phyloP scores from a whole-genome alignment of 2,329 filamentous ascomycete genomes.

The Clonostachys sp. region DNA sequence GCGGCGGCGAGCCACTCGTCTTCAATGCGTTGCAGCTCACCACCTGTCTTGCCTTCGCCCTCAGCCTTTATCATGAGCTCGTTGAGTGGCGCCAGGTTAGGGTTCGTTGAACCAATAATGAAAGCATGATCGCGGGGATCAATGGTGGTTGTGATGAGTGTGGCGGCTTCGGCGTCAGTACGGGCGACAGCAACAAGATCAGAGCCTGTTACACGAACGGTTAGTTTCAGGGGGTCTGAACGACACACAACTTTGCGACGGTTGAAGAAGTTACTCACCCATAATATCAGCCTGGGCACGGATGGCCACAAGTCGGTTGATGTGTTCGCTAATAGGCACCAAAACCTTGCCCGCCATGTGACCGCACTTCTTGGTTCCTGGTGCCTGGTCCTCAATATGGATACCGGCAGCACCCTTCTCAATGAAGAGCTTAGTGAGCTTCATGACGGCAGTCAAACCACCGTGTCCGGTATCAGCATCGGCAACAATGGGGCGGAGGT shows the following conservation, averaged over 20 bases:
- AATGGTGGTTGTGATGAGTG: constrained; percentile 93
- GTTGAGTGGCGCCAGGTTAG: constrained; percentile 75
- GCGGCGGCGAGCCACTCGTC: constrained; percentile 81
- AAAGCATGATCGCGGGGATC: constrained; percentile 93
- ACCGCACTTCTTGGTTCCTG: constrained; percentile 98
- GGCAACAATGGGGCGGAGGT: constrained; percentile 90
- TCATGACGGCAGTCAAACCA: constrained; percentile 98
- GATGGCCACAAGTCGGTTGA: constrained; percentile 95
- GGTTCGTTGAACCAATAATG: constrained; percentile 86
- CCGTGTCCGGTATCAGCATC: constrained; percentile 97
- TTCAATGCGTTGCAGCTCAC: constrained; percentile 83
- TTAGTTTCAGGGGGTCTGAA: constrained; percentile 2
- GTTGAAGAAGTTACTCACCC: constrained; percentile 46
- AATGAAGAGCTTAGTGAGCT: constrained; percentile 95
- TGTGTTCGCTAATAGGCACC: constrained; percentile 95
- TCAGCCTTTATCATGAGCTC: constrained; percentile 91
- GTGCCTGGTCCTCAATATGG: constrained; percentile 97
- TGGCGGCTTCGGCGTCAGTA: constrained; percentile 96
- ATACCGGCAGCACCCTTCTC: constrained; percentile 97
- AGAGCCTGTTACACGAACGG: constrained; percentile 42
- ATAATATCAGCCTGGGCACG: constrained; percentile 98
- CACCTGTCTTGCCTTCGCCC: constrained; percentile 72
- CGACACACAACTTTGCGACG: neutral
- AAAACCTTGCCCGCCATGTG: constrained; percentile 99
- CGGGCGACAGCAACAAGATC: constrained; percentile 89